Evolutionary conservation across 2,329 filamentous ascomycete genomes (phyloP).

Genomic region (Cladobotryum mycophilum): DNA sequence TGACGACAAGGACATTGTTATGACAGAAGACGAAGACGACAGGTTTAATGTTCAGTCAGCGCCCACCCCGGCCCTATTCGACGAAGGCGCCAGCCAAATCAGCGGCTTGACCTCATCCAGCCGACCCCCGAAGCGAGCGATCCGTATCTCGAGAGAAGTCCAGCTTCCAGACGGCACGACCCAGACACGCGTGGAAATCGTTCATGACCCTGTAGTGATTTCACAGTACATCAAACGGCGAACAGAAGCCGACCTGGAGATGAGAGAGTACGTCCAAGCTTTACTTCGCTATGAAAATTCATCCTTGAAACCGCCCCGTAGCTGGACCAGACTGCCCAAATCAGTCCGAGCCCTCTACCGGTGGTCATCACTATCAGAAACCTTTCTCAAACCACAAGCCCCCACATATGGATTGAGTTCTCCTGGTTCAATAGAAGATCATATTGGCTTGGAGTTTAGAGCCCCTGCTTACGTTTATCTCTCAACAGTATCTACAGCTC

Average conservation of each 20-base stretch:
- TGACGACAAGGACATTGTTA: slow-evolving; percentile 53
- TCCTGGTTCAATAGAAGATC: slow-evolving; percentile 24
- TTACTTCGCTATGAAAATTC: slow-evolving; percentile 9
- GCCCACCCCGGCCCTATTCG: slow-evolving; percentile 58
- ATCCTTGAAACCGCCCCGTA: slow-evolving; percentile 8
- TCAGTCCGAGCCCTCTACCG: slow-evolving; percentile 16
- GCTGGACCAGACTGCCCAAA: slow-evolving; percentile 15
- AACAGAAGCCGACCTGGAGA: slow-evolving; percentile 62
- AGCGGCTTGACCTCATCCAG: slow-evolving; percentile 61
- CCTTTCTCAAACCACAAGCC: slow-evolving; percentile 1
- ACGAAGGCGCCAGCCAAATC: slow-evolving; percentile 77
- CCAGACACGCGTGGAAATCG: slow-evolving; percentile 59
- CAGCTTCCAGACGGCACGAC: slow-evolving; percentile 40
- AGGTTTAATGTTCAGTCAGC: slow-evolving; percentile 67
- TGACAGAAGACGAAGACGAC: slow-evolving; percentile 57
- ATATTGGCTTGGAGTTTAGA: slow-evolving; percentile 29
- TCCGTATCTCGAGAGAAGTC: slow-evolving; percentile 65
- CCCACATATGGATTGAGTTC: slow-evolving; percentile 20
- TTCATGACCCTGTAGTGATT: slow-evolving; percentile 81
- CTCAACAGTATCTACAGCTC: slow-evolving; percentile 43
- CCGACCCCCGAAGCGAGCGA: slow-evolving; percentile 59
- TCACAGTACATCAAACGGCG: slow-evolving; percentile 79
- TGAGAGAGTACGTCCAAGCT: slow-evolving; percentile 57
- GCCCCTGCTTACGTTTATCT: slow-evolving; percentile 34
- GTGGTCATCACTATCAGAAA: slow-evolving; percentile 16